Evolutionary conservation across 169 alveolate species (phyloP).

Genomic region (Plasmodium yoelii): DNA sequence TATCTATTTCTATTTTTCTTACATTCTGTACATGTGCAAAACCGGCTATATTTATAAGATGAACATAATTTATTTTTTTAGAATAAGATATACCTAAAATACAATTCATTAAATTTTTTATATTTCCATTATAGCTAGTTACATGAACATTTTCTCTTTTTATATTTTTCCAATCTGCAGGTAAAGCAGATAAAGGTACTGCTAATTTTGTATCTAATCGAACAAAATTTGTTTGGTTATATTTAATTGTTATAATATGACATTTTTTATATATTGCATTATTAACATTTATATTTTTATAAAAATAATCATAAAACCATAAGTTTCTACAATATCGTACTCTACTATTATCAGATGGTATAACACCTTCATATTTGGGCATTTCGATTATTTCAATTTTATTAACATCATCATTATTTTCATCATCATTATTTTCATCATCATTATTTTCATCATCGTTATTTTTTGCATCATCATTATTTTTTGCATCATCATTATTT

Average conservation of each 20-base stretch:
- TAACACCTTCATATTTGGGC: slow-evolving; percentile 74
- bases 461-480: neutral
- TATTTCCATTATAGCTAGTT: slow-evolving; percentile 48
- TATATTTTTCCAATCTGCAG: slow-evolving; percentile 43
- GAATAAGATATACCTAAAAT: slow-evolving; percentile 72
- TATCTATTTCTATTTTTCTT: neutral
- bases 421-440: too few species aligned
- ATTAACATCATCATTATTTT: neutral
- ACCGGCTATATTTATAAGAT: slow-evolving; percentile 72
- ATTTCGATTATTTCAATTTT: slow-evolving; percentile 40
- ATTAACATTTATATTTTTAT: slow-evolving; percentile 42
- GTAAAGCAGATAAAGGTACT: slow-evolving; percentile 71
- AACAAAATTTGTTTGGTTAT: slow-evolving; percentile 42
- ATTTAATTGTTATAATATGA: slow-evolving; percentile 41
- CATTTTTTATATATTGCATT: slow-evolving; percentile 20
- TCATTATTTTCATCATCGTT: neutral
- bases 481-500: neutral
- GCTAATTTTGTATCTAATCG: slow-evolving; percentile 49
- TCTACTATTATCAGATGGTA: slow-evolving; percentile 63
- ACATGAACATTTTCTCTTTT: slow-evolving; percentile 69
- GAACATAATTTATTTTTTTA: slow-evolving; percentile 35
- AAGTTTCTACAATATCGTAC: slow-evolving; percentile 38
- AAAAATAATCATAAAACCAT: slow-evolving; percentile 70
- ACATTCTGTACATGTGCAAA: slow-evolving; percentile 68
- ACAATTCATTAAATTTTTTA: slow-evolving; percentile 40